Evolutionary conservation across 1,139 yeast species (phyloP), one percentile per base, ranked within the genome.

Genomic region (Taiozyma sp.): DNA sequence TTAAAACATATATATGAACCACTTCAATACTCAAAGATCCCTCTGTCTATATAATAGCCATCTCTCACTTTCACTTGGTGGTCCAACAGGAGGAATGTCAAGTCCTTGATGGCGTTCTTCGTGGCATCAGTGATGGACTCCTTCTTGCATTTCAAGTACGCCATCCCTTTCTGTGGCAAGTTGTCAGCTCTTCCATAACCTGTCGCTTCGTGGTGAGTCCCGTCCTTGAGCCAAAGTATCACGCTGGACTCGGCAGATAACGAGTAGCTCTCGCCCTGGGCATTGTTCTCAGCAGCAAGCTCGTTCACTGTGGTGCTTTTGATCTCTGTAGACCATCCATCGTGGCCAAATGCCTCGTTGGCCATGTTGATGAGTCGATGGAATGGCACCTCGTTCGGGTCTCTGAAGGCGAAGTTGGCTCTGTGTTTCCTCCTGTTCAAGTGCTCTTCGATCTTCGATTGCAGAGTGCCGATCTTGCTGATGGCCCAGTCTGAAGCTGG

Each of bases 121-220:
- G 74, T 65, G 0, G 76, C 86, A 52, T 74, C 76, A 0, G 81
- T 75, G 1, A 75, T 67, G 1, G 86, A 82, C 62, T 78, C 79
- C 58, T 81, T 81, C 61, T 77, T 78, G 22, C 79, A 74, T 50
- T 74, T 76, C 43, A 69, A 68, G 51, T 67, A 74, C 13, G 82
- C 71, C 54, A 60, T 50, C 4, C 61, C 59, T 48, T 62, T 65
- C 2, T 49, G 57, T 0, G 81, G 77, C 48, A 73, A 46, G 34
- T 70, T 71, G 4, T 58, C 57, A 1, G 76, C 70, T 16, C 63
- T 64, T 1, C 83, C 85, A 1, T 51, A 49, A 0, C 86, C 87
- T 6, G 45, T 47, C 4, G 67, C 70, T 24, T 72, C 74, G 13
- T 68, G 64, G 28, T 58, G 62, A 0, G 83, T 77, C 0, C 83